phyloP scores from a whole-genome alignment of 495 filamentous ascomycete genomes.

The Neurospora sp. region DNA sequence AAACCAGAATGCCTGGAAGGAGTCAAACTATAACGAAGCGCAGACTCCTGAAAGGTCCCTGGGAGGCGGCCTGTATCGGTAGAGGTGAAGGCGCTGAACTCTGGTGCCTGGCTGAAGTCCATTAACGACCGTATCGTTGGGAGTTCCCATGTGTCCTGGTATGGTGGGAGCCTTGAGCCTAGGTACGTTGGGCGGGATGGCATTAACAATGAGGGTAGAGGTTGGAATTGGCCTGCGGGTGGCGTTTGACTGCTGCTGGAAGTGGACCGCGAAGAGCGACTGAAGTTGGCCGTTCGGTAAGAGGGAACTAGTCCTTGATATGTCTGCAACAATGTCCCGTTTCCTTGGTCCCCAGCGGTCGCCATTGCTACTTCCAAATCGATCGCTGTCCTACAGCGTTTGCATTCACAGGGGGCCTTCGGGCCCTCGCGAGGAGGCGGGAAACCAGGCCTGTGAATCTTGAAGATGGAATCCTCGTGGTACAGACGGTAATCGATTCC shows the following conservation, averaged over 20 bases:
- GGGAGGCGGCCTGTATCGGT: background rate
- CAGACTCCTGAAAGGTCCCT: background rate
- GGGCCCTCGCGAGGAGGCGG: background rate
- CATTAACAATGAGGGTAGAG: background rate
- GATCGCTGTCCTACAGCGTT: background rate
- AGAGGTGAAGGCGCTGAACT: background rate
- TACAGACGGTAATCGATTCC: background rate
- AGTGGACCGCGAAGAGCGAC: background rate
- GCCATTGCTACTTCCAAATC: background rate
- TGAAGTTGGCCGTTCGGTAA: background rate
- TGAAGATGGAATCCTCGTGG: background rate
- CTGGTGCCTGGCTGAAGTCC: background rate
- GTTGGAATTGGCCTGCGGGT: background rate
- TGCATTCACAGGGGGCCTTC: background rate
- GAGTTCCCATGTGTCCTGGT: background rate
- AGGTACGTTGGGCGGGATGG: background rate
- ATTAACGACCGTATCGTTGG: background rate
- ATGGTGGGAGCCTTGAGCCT: background rate
- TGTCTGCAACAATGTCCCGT: background rate
- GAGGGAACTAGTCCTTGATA: background rate
- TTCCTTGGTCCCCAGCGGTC: background rate
- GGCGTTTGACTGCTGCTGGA: background rate
- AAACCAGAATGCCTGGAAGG: background rate
- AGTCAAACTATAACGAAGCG: background rate
- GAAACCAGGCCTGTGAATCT: background rate